A percentile compares a stretch with the other conserved stretches of the same genome.
Evolutionary conservation across 2,329 filamentous ascomycete species (phyloP).

Genomic region (Xylaria sp.): DNA sequence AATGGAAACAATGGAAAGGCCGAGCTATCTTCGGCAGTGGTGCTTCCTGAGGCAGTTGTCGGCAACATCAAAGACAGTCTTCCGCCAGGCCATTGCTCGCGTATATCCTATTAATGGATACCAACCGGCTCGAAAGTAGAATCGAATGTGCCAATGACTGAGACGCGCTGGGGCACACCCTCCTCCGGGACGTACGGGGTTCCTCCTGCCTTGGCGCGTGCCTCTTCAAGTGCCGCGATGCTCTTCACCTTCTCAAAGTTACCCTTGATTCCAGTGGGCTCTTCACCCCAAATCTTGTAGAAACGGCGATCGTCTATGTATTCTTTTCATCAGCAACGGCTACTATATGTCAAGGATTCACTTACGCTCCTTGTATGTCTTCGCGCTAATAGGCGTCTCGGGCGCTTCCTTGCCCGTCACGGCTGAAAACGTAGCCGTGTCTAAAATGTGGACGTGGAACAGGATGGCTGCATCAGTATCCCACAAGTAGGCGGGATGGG

Average conservation of each 20-base stretch:
- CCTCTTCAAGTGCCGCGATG: background rate
- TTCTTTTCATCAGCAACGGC: background rate
- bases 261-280: background rate
- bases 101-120: background rate
- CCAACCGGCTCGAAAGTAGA: background rate
- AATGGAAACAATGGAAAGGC: too few species aligned
- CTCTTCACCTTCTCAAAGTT: background rate
- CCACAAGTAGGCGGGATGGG: background rate
- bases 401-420: slow-evolving; percentile 43
- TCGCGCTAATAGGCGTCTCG: slow-evolving; percentile 40
- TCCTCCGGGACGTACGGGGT: background rate
- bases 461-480: slow-evolving; percentile 13
- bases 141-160: background rate
- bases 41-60: background rate
- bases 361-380: background rate
- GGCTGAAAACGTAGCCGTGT: slow-evolving; percentile 39
- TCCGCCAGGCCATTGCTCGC: background rate
- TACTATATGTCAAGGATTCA: too few species aligned
- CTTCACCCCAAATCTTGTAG: background rate
- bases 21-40: background rate
- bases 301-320: background rate
- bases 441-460: slow-evolving; percentile 43
- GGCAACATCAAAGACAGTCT: background rate
- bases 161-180: background rate
- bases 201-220: background rate